phyloP scores from a whole-genome alignment of 2,329 filamentous ascomycete species.

The Colletotrichum magnum region DNA sequence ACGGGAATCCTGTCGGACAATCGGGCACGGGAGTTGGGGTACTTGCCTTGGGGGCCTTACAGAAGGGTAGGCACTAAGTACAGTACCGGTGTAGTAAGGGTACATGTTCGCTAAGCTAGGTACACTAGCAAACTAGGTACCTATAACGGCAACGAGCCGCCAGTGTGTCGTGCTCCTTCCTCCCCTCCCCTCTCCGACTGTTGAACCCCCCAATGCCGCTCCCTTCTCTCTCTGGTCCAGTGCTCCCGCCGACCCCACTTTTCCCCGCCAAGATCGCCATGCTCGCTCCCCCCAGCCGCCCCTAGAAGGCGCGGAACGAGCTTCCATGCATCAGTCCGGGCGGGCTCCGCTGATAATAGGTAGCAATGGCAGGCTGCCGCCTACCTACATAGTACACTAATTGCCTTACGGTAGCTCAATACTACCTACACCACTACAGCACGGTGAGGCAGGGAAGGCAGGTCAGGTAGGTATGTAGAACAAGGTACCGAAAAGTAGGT shows the following conservation, averaged over 20 bases:
- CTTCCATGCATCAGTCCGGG: conserved; percentile 39
- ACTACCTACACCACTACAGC: neutral
- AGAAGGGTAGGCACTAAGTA: too few relatives aligned
- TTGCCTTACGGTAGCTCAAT: neutral
- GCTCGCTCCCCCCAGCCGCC: conserved; percentile 3
- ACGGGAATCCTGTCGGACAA: too few relatives aligned
- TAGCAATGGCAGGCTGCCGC: neutral
- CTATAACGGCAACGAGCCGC: neutral
- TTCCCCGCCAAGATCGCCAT: conserved; percentile 32
- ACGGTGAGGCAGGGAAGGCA: too few relatives aligned
- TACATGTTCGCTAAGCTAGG: too few relatives aligned
- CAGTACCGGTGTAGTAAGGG: too few relatives aligned
- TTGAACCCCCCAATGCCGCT: neutral
- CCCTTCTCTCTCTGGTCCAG: neutral
- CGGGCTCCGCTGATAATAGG: conserved; percentile 30
- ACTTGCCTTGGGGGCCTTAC: too few relatives aligned
- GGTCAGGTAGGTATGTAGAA: too few relatives aligned
- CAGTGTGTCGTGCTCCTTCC: neutral
- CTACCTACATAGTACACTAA: neutral
- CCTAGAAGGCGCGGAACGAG: conserved; percentile 37
- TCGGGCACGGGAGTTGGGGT: too few relatives aligned
- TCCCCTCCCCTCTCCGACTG: neutral
- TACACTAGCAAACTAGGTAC: too few relatives aligned
- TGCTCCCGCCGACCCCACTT: neutral
- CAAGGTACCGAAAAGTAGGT: neutral